These are phyloP conservation scores for Talaromyces adpressus DNA, from an alignment of 495 filamentous ascomycete genomes.

Conservation along the genomic window DNA sequence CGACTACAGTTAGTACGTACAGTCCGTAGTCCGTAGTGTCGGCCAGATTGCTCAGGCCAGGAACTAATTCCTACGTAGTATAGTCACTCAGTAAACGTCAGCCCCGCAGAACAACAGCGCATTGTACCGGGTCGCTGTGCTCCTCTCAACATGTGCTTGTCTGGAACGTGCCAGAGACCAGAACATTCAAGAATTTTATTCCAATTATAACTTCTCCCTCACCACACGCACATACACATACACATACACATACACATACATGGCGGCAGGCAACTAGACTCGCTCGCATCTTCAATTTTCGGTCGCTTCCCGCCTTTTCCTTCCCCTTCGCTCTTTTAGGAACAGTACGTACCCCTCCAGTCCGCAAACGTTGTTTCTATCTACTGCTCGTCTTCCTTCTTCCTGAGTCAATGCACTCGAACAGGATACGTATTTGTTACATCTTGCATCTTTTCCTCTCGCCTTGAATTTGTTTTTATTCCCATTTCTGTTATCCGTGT, in stretches of 20 bases:
- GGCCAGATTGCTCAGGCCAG: neutral
- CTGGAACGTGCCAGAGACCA: neutral
- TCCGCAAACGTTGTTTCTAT: constrained; percentile 12
- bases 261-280: neutral
- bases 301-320: neutral
- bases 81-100: neutral
- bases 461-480: neutral
- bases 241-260: too few relatives aligned
- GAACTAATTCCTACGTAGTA: neutral
- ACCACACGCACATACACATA: neutral
- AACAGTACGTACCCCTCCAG: constrained; percentile 6
- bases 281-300: neutral
- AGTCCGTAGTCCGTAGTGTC: neutral
- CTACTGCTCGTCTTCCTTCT: neutral
- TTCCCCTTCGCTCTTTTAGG: neutral
- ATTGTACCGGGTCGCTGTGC: neutral
- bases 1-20: too few relatives aligned
- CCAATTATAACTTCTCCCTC: neutral
- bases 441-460: neutral
- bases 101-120: neutral
- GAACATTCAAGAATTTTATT: constrained; percentile 1
- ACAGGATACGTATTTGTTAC: neutral
- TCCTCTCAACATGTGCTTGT: neutral
- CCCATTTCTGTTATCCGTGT: neutral
- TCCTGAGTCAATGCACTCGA: neutral